These are phyloP conservation scores for Parastagonospora nodorum DNA, from an alignment of 2,329 filamentous ascomycete genomes.

Conservation along the genomic window DNA sequence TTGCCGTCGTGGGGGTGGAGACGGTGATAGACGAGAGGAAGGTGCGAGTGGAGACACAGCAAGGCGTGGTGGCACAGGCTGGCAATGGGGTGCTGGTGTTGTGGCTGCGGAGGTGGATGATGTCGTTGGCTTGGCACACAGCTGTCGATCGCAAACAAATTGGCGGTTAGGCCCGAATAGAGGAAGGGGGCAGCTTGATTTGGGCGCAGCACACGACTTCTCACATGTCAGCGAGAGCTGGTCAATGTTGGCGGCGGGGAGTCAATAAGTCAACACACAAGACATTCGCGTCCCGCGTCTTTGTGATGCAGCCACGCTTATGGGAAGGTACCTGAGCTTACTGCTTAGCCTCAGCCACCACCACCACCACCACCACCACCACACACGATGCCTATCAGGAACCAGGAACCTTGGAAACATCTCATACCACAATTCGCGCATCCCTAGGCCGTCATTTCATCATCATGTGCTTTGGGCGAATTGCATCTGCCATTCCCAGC, in stretches of 20 bases:
- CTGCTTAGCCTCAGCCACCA: constrained; percentile 19
- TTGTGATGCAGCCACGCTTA: constrained; percentile 19
- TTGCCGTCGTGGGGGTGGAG: constrained; percentile 17
- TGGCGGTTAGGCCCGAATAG: constrained; percentile 24
- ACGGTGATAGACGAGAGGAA: constrained; percentile 15
- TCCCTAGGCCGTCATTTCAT: not conserved
- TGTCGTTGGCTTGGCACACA: constrained; percentile 29
- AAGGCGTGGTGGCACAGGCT: constrained; percentile 6
- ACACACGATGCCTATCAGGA: constrained; percentile 13
- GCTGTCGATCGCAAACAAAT: constrained; percentile 18
- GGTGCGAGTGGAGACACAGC: constrained; percentile 2
- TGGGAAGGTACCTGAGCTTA: constrained; percentile 18
- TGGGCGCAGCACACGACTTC: constrained; percentile 3
- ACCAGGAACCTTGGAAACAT: constrained; percentile 2
- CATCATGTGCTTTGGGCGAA: constrained; percentile 1
- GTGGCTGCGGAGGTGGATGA: constrained; percentile 23
- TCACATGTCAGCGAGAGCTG: constrained; percentile 18
- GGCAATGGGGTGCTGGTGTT: constrained; percentile 7
- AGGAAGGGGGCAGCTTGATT: constrained; percentile 15
- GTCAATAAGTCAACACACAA: not conserved
- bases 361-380: no score
- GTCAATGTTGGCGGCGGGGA: constrained; percentile 3
- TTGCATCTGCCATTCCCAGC: not conserved
- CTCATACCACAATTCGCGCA: not conserved
- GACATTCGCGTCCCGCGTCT: constrained; percentile 11